Percentiles rank a stretch among this genome's conserved stretches.
Evolutionary conservation across 495 filamentous ascomycete species (phyloP).

Genomic region (Penicillium cinerascens): DNA sequence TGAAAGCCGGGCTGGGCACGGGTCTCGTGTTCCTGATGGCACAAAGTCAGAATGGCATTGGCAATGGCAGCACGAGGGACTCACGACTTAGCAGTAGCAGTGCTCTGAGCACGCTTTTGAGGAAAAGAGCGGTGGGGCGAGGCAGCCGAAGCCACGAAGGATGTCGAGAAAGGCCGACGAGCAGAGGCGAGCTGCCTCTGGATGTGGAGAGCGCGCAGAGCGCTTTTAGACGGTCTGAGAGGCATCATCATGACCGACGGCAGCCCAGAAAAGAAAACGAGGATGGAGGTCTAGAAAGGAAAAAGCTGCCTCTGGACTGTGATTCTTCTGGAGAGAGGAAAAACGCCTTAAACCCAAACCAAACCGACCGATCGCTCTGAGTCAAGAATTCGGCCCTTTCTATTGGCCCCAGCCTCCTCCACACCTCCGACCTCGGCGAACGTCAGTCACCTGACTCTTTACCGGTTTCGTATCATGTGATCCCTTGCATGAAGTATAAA

Average conservation of each 20-base stretch:
- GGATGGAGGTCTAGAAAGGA: constrained; percentile 12
- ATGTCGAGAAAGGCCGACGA: constrained; percentile 41
- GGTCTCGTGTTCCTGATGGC: constrained; percentile 43
- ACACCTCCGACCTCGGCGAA: constrained; percentile 37
- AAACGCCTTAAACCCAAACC: constrained; percentile 23
- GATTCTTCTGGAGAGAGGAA: constrained; percentile 27
- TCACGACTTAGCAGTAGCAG: constrained; percentile 46
- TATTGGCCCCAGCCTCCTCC: constrained; percentile 26
- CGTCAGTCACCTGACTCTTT: background rate
- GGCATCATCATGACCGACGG: constrained; percentile 46
- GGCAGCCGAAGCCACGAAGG: constrained; percentile 38
- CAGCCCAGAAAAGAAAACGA: constrained; percentile 16
- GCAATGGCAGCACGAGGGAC: constrained; percentile 12
- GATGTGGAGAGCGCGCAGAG: constrained; percentile 43
- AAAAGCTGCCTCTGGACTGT: constrained; percentile 17
- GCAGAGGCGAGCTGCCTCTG: constrained; percentile 40
- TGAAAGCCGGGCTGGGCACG: constrained; percentile 69
- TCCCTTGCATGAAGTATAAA: background rate
- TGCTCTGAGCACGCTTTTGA: constrained; percentile 50
- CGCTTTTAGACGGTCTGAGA: constrained; percentile 47
- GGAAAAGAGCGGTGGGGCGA: constrained; percentile 45
- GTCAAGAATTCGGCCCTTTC: constrained; percentile 24
- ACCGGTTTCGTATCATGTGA: constrained; percentile 3
- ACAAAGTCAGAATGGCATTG: background rate
- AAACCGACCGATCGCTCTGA: constrained; percentile 18